Conservation (phyloP, 257 asterid genomes). For the Penstemon eatonii region DNA sequence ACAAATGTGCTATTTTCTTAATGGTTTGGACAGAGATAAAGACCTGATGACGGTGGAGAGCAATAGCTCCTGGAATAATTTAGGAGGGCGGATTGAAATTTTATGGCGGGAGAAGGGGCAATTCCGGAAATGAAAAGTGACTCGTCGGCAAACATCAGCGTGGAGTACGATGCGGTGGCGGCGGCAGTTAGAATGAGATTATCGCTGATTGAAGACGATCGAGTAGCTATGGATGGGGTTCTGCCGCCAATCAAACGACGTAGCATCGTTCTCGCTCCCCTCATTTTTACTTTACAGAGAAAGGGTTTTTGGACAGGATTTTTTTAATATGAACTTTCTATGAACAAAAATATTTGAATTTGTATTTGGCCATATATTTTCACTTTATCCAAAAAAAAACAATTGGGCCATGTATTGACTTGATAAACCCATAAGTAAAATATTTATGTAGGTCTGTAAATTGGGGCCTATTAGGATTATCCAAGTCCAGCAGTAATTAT, state of each 20-base stretch:
- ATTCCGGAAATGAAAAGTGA: constrained; percentile 41
- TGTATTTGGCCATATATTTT: too few species aligned
- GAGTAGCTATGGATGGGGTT: constrained; percentile 31
- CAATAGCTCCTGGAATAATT: constrained; percentile 62
- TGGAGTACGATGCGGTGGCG: constrained; percentile 64
- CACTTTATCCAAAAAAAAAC: too few species aligned
- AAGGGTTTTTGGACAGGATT: background rate
- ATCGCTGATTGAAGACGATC: constrained; percentile 45
- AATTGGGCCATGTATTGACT: too few species aligned
- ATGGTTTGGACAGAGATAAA: background rate
- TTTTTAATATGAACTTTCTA: too few species aligned
- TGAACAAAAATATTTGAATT: too few species aligned
- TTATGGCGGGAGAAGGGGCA: constrained; percentile 23
- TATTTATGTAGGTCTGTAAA: too few species aligned
- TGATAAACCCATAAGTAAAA: too few species aligned
- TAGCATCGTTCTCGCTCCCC: constrained; percentile 41
- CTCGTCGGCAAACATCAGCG: constrained; percentile 52
- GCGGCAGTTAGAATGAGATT: constrained; percentile 60
- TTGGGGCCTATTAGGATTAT: too few species aligned
- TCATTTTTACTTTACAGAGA: constrained; percentile 35
- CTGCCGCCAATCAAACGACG: constrained; percentile 54
- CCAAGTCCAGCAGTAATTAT: too few species aligned
- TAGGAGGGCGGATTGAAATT: constrained; percentile 24
- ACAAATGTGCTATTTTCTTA: background rate
- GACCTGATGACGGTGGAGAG: constrained; percentile 66